Conservation (phyloP, 2,329 filamentous ascomycete species). For the Penicillium corylophilum region DNA sequence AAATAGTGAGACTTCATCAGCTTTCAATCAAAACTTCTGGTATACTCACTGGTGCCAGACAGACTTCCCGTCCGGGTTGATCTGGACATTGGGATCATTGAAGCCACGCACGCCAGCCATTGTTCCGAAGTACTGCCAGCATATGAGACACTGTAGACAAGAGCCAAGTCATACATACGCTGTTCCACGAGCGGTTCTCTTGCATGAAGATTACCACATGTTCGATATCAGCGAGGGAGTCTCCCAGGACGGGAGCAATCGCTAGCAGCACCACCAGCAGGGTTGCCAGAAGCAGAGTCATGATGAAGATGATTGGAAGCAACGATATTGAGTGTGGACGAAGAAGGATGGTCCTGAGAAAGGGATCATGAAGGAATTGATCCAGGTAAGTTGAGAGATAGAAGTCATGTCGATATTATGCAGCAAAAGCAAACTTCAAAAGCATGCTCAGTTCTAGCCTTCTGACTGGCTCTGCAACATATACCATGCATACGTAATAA, state of each 20-base stretch:
- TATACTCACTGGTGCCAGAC: constrained; percentile 51
- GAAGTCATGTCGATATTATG: too few species aligned
- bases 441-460: too few species aligned
- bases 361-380: too few species aligned
- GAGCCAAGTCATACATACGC: too few species aligned
- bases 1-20: constrained; percentile 24
- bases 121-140: constrained; percentile 53
- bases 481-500: too few species aligned
- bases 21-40: too few species aligned
- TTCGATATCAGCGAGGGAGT: constrained; percentile 52
- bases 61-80: constrained; percentile 46
- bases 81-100: constrained; percentile 56
- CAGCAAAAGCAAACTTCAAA: too few species aligned
- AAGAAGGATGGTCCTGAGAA: too few species aligned
- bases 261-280: constrained; percentile 18
- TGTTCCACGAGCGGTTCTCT: constrained; percentile 46
- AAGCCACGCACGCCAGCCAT: constrained; percentile 58
- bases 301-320: too few species aligned
- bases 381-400: too few species aligned
- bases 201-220: constrained; percentile 62
- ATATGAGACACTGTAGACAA: not conserved
- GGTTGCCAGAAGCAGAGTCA: constrained; percentile 12
- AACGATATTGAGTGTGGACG: too few species aligned
- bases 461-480: too few species aligned
- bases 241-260: constrained; percentile 28